Percentiles rank a stretch among this genome's conserved stretches.
Conservation (phyloP, 148 eudicot genomes). For the Vaccinium darrowii region DNA sequence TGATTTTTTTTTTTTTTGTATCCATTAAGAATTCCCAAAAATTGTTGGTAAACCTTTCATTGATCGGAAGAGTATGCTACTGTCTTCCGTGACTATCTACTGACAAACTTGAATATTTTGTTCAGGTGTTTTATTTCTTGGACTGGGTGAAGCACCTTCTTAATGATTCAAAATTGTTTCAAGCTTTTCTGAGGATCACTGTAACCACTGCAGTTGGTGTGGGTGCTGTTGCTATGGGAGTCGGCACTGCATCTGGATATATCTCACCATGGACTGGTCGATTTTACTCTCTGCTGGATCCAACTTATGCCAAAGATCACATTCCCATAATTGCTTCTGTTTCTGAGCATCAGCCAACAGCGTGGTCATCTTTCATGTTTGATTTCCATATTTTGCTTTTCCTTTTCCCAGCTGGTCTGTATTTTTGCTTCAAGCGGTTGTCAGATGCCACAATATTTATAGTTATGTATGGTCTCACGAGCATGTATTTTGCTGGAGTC, state of each 20-base stretch:
- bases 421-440: conserved; percentile 95
- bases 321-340: conserved; percentile 98
- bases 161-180: conserved; percentile 74
- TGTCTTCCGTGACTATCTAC: neutral
- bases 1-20: neutral
- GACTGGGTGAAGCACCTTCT: conserved; percentile 88
- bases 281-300: conserved; percentile 95
- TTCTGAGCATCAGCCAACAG: conserved; percentile 99
- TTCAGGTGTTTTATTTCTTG: conserved; percentile 92
- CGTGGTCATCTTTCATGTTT: conserved; percentile 99
- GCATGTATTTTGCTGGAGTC: conserved; percentile 99
- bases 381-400: conserved; percentile 90
- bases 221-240: conserved; percentile 84
- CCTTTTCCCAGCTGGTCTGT: conserved; percentile 94
- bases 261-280: conserved; percentile 99
- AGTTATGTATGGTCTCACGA: conserved; percentile 96
- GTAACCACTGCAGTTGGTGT: conserved; percentile 69
- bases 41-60: neutral
- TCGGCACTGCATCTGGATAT: conserved; percentile 95
- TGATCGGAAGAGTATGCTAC: neutral
- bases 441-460: conserved; percentile 95
- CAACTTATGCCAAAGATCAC: conserved; percentile 97
- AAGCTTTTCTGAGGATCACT: conserved; percentile 82
- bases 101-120: conserved; percentile 14
- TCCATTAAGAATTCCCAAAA: neutral